Evolutionary conservation across 805 yeast species (phyloP).

Genomic region (Saturnispora silvae): DNA sequence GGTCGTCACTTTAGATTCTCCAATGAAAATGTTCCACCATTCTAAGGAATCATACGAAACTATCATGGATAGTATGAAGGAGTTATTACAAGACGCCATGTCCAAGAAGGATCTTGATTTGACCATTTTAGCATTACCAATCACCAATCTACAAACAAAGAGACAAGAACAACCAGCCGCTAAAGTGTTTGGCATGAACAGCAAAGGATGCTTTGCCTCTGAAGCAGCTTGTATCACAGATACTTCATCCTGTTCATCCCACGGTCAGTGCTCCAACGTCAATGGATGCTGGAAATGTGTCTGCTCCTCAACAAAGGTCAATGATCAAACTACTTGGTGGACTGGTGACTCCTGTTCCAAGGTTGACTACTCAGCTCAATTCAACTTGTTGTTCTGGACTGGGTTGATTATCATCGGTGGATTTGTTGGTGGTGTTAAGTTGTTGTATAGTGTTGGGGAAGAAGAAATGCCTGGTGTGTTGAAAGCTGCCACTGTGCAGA

Average conservation of each 20-base stretch:
- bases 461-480: constrained; percentile 63
- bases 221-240: constrained; percentile 30
- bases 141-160: constrained; percentile 9
- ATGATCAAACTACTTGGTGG: constrained; percentile 42
- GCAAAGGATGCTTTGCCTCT: constrained; percentile 24
- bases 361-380: constrained; percentile 54
- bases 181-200: background rate
- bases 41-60: constrained; percentile 33
- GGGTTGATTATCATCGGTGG: constrained; percentile 36
- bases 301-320: constrained; percentile 35
- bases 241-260: constrained; percentile 42
- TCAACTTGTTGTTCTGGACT: constrained; percentile 64
- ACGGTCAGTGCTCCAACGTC: constrained; percentile 38
- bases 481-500: constrained; percentile 42
- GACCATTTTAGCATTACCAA: constrained; percentile 27
- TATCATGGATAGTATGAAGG: constrained; percentile 28
- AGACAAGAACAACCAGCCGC: background rate
- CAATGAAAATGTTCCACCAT: constrained; percentile 31
- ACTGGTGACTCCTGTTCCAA: constrained; percentile 53
- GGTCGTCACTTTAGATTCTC: constrained; percentile 33
- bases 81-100: constrained; percentile 12
- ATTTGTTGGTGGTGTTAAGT: constrained; percentile 40
- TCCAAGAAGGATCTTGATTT: constrained; percentile 17
- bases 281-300: constrained; percentile 40
- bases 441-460: constrained; percentile 43